phyloP scores from a whole-genome alignment of 78 protist genomes.

The Dictyostelium intermedium region DNA sequence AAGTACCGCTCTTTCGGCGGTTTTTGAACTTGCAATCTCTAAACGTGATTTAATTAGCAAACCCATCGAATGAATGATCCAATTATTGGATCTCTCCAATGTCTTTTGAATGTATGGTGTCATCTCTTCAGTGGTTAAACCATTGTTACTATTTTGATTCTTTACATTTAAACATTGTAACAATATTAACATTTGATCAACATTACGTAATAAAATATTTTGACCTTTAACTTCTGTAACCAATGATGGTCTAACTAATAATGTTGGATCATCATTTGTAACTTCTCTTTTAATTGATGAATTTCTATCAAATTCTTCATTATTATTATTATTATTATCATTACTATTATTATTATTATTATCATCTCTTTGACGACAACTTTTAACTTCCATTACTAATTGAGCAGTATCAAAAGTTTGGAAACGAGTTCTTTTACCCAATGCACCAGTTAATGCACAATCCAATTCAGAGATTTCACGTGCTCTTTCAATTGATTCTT shows the following conservation, averaged over 20 bases:
- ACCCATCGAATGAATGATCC: slow-evolving; percentile 89
- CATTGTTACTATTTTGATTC: slow-evolving; percentile 59
- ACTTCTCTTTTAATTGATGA: slow-evolving; percentile 47
- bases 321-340: too few species aligned
- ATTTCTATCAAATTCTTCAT: not conserved
- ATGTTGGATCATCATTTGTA: slow-evolving; percentile 72
- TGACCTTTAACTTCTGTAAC: not conserved
- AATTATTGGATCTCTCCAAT: slow-evolving; percentile 71
- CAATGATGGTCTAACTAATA: slow-evolving; percentile 34
- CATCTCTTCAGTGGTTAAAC: slow-evolving; percentile 86
- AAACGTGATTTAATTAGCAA: slow-evolving; percentile 82
- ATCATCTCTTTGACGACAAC: not conserved
- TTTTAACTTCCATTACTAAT: slow-evolving; percentile 55
- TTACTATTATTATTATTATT: not conserved
- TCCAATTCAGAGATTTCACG: slow-evolving; percentile 10
- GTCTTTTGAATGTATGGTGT: slow-evolving; percentile 62
- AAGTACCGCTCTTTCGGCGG: slow-evolving; percentile 71
- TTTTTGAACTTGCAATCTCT: slow-evolving; percentile 61
- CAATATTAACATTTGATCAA: slow-evolving; percentile 79
- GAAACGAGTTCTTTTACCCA: slow-evolving; percentile 85
- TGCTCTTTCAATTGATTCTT: slow-evolving; percentile 42
- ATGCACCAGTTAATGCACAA: slow-evolving; percentile 81
- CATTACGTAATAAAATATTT: not conserved
- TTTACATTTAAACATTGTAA: slow-evolving; percentile 62
- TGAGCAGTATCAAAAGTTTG: slow-evolving; percentile 86